A percentile compares a stretch with the other conserved stretches of the same genome.
Conservation (phyloP, 2,329 filamentous ascomycete species). For the Emergomyces orientalis region DNA sequence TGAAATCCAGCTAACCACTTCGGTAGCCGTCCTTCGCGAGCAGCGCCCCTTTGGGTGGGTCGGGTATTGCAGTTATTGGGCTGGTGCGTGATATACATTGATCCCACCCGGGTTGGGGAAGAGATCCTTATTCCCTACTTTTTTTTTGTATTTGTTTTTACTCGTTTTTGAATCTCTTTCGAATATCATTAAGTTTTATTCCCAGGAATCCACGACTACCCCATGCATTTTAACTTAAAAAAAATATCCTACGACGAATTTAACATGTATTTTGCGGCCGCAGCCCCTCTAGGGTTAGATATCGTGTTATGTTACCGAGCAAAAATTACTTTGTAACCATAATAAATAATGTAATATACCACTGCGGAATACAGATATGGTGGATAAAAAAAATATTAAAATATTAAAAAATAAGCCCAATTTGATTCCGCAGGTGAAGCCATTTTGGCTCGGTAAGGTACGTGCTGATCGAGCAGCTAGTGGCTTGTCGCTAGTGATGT, state of each 20-base stretch:
- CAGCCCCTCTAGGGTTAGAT: neutral
- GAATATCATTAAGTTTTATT: neutral
- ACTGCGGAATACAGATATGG: neutral
- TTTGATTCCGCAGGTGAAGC: no score
- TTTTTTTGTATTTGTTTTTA: neutral
- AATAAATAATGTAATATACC: neutral
- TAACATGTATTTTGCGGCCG: neutral
- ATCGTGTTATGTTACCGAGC: no score
- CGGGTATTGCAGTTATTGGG: no score
- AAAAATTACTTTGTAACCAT: neutral
- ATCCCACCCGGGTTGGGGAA: neutral
- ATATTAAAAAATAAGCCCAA: no score
- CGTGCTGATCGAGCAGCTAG: no score
- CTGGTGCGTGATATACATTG: no score
- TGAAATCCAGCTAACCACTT: no score
- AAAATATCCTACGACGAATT: neutral
- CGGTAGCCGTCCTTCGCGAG: neutral
- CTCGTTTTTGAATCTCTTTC: neutral
- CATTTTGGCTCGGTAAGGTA: no score
- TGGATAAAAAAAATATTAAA: neutral
- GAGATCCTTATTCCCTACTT: neutral
- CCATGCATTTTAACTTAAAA: neutral
- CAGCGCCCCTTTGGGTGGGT: neutral
- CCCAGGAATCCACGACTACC: neutral
- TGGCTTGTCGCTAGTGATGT: neutral